phyloP scores from a whole-genome alignment of 345 rosid species.

The Pugionium dolabratum region DNA sequence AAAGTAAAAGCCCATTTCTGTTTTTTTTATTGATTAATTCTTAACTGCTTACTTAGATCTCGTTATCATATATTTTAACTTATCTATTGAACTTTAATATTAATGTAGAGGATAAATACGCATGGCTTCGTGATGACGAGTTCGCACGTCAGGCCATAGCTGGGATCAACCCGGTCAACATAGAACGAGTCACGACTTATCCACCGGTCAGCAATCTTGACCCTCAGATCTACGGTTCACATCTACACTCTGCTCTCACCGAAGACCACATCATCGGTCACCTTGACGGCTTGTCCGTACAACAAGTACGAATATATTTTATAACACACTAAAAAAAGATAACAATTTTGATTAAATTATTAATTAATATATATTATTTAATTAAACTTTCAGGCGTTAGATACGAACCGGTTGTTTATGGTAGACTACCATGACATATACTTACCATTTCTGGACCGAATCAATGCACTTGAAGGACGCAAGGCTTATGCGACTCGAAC shows the following conservation, averaged over 20 bases:
- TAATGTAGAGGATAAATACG: constrained; percentile 86
- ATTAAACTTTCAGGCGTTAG: constrained; percentile 65
- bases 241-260: constrained; percentile 64
- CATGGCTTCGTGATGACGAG: constrained; percentile 98
- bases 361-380: neutral
- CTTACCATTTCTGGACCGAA: constrained; percentile 79
- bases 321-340: neutral
- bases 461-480: constrained; percentile 81
- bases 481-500: constrained; percentile 92
- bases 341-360: neutral
- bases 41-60: constrained; percentile 13
- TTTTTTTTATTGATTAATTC: constrained; percentile 22
- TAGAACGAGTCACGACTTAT: constrained; percentile 64
- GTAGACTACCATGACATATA: constrained; percentile 83
- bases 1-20: constrained; percentile 24
- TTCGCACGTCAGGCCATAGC: constrained; percentile 89
- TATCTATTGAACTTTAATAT: constrained; percentile 14
- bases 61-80: constrained; percentile 10
- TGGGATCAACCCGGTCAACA: constrained; percentile 84
- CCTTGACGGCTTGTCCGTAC: constrained; percentile 78
- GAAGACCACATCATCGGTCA: constrained; percentile 78
- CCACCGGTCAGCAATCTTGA: constrained; percentile 93
- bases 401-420: constrained; percentile 66
- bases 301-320: constrained; percentile 52
- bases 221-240: constrained; percentile 69